Evolutionary conservation across 1,284 basidiomycete genomes (phyloP), one percentile per base, ranked within the genome.

Genomic region (Ceratobasidium papillatum): DNA sequence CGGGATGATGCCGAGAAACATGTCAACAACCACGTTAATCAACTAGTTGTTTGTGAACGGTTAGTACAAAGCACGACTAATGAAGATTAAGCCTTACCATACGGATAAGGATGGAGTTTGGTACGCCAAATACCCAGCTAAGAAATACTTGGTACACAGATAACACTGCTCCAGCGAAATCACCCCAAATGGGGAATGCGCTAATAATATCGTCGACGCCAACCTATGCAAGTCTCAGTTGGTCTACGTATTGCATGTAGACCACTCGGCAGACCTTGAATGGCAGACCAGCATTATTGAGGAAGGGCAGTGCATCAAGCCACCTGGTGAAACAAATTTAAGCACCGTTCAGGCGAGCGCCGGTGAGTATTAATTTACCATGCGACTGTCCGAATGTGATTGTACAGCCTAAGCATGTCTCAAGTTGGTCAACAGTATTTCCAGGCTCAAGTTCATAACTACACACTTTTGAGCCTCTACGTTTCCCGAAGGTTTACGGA

Each of bases 81-180:
- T 1, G 27, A n/a, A 32, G 8, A 36, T 38, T 4, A 12, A 22
- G 8, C 30, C 14, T 30, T 41, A 58, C 58, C 81, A 81, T 81
- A 74, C 78, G 76, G 4, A 72, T 73, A 30, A 81, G 66, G 9
- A 80, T 71, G 2, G 58, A 11, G 30, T 69, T 30, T 19, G 80
- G 80, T 25, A 81, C 71, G 17, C 79, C 80, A 62, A 80, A 81
- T 7, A 81, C 74, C 32, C 78, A 76, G 54, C 77, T 76, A 14
- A 81, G 77, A 56, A 76, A 76, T 66, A 81, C 74, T 52, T 80
- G 79, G 69, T 81, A 81, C 27, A 81, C 22, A 5, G 80, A 78
- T 7, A 81, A 74, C 0, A 80, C 11, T 12, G 79, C 75, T 0
- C 80, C 81, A 19, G 79, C 41, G 38, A 77, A 77, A 74, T 81